Conservation (phyloP, 805 yeast species). For the Barnettozyma pratensis region DNA sequence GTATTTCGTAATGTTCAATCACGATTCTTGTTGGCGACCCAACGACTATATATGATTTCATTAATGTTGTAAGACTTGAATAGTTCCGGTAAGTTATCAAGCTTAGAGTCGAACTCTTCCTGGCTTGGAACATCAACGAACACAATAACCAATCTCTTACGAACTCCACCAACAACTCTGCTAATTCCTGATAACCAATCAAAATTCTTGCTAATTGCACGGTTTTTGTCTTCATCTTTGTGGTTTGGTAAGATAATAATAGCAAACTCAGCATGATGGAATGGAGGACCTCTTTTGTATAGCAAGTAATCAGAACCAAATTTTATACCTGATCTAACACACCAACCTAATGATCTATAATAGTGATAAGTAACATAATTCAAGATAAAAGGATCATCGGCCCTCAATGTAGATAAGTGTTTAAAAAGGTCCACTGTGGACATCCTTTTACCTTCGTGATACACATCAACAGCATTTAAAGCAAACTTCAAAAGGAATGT, state of each 20-base stretch:
- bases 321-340: constrained; percentile 86
- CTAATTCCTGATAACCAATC: constrained; percentile 64
- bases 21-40: constrained; percentile 82
- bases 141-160: constrained; percentile 66
- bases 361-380: constrained; percentile 77
- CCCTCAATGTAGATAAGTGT: constrained; percentile 4
- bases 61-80: constrained; percentile 45
- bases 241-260: constrained; percentile 43
- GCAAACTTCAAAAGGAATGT: constrained; percentile 62
- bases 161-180: constrained; percentile 84
- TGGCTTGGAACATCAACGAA: constrained; percentile 54
- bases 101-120: constrained; percentile 24
- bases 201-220: constrained; percentile 33
- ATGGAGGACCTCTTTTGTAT: constrained; percentile 91
- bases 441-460: constrained; percentile 15
- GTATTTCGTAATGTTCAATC: too few relatives aligned
- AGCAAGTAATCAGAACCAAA: constrained; percentile 84
- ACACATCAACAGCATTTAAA: constrained; percentile 42
- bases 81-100: constrained; percentile 27
- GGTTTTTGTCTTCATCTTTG: constrained; percentile 27
- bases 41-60: constrained; percentile 69
- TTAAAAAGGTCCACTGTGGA: constrained; percentile 14
- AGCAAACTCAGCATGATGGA: constrained; percentile 88
- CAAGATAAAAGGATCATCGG: constrained; percentile 25
- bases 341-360: constrained; percentile 89